Conservation (phyloP, 768 basidiomycete genomes). For the Podaxis sp. region DNA sequence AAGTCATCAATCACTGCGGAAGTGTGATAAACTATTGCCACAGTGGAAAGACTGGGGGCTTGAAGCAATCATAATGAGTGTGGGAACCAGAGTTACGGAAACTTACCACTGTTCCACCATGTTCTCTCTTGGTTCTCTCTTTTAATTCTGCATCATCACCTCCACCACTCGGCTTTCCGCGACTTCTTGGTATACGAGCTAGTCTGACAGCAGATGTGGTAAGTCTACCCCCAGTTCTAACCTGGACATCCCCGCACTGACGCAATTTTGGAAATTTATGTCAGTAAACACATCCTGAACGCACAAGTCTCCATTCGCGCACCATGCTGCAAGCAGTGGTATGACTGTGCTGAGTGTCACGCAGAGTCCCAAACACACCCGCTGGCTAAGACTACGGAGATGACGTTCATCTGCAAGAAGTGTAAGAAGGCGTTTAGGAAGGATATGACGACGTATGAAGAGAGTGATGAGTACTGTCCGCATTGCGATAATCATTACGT, state of each 20-base stretch:
- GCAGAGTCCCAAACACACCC: slow-evolving; percentile 77
- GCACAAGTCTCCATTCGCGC: slow-evolving; percentile 95
- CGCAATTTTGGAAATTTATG: slow-evolving; percentile 13
- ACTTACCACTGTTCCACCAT: background rate
- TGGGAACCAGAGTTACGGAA: background rate
- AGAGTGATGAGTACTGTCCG: slow-evolving; percentile 97
- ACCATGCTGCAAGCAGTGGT: slow-evolving; percentile 98
- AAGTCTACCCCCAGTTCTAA: background rate
- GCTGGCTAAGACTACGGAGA: slow-evolving; percentile 74
- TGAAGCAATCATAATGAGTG: background rate
- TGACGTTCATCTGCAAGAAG: slow-evolving; percentile 48
- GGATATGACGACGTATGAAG: slow-evolving; percentile 89
- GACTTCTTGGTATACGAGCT: background rate
- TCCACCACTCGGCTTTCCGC: background rate
- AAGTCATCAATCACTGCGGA: too few species aligned
- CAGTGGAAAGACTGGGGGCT: background rate
- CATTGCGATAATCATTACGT: slow-evolving; percentile 99
- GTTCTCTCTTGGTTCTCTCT: background rate
- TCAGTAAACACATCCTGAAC: slow-evolving; percentile 94
- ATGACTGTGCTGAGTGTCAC: slow-evolving; percentile 95
- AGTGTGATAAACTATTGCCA: too few species aligned
- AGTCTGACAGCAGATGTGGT: slow-evolving; percentile 18
- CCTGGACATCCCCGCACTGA: background rate
- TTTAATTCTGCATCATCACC: background rate
- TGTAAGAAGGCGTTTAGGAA: slow-evolving; percentile 93